Percentiles rank a stretch among this genome's conserved stretches.
These are phyloP conservation scores for Oryza brachyantha DNA, from an alignment of 176 grass and related monocot genomes.

Conservation along the genomic window DNA sequence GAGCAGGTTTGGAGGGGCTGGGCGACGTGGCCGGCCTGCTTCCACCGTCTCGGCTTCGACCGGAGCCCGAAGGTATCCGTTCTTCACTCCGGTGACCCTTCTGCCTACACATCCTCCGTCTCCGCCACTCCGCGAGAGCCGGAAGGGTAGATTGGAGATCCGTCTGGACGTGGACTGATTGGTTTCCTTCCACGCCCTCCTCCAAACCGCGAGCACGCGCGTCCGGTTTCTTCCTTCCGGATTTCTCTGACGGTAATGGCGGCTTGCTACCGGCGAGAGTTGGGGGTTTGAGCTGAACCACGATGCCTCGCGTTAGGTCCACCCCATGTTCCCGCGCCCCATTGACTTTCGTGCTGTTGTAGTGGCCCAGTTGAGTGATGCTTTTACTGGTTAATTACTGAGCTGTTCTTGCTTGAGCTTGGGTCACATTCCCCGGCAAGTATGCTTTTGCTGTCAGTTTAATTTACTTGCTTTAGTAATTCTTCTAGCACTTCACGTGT, in stretches of 20 bases:
- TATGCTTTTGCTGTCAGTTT: neutral
- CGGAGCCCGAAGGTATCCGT: neutral
- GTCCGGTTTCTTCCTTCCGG: neutral
- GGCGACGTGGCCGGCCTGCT: neutral
- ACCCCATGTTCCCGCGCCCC: neutral
- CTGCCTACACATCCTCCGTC: no score
- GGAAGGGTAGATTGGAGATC: neutral
- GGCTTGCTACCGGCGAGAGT: neutral
- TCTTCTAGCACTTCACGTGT: neutral
- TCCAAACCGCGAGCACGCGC: no score
- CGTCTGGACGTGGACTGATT: no score
- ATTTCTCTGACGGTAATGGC: neutral
- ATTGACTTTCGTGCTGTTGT: neutral
- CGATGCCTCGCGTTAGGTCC: neutral
- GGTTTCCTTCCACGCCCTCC: no score
- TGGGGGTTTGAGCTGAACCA: neutral
- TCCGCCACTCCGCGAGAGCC: neutral
- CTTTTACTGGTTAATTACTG: neutral
- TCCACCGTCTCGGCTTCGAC: neutral
- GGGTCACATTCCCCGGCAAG: neutral
- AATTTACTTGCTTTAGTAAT: neutral
- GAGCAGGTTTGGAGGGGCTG: neutral
- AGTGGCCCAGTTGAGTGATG: neutral
- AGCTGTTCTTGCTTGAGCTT: neutral
- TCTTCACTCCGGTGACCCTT: neutral